These are phyloP conservation scores for Gymnopilus dilepis DNA, from an alignment of 768 basidiomycete genomes.

Conservation along the genomic window DNA sequence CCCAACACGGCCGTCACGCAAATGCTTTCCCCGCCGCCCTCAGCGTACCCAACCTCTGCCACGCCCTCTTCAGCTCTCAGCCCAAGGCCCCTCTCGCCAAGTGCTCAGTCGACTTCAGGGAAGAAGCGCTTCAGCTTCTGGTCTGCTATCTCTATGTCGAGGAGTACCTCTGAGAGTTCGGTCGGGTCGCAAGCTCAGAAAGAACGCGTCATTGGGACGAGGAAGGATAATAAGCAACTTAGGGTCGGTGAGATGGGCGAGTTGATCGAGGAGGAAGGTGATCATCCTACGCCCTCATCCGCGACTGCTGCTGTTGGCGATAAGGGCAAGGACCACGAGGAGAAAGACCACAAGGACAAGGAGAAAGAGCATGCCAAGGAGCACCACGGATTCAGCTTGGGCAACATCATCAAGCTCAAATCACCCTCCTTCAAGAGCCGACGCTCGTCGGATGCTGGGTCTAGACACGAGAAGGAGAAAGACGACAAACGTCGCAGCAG, in stretches of 20 bases:
- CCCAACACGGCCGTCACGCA: not conserved
- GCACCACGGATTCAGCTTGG: not conserved
- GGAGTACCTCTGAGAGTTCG: constrained; percentile 36
- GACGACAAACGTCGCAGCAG: not conserved
- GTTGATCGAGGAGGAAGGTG: constrained; percentile 53
- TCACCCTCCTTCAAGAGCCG: constrained; percentile 1
- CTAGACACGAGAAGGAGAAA: not conserved
- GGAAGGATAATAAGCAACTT: constrained; percentile 29
- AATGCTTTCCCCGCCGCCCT: not conserved
- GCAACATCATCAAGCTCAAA: constrained; percentile 19
- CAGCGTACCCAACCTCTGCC: not conserved
- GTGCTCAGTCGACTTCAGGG: constrained; percentile 41
- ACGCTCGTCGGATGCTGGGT: not conserved
- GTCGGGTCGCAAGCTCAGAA: constrained; percentile 34
- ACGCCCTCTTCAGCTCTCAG: not conserved
- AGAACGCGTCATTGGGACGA: constrained; percentile 36
- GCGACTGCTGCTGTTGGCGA: too few species aligned
- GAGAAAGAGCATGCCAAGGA: not conserved
- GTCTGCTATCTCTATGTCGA: constrained; percentile 32
- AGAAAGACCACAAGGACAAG: too few species aligned
- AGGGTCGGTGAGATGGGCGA: constrained; percentile 77
- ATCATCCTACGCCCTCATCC: constrained; percentile 9
- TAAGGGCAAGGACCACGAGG: too few species aligned
- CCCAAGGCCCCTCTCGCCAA: not conserved
- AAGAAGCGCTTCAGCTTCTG: constrained; percentile 74